Base-by-base conservation (phyloP, 2,329 filamentous ascomycete species). In the Cytospora paraplurivora region DNA sequence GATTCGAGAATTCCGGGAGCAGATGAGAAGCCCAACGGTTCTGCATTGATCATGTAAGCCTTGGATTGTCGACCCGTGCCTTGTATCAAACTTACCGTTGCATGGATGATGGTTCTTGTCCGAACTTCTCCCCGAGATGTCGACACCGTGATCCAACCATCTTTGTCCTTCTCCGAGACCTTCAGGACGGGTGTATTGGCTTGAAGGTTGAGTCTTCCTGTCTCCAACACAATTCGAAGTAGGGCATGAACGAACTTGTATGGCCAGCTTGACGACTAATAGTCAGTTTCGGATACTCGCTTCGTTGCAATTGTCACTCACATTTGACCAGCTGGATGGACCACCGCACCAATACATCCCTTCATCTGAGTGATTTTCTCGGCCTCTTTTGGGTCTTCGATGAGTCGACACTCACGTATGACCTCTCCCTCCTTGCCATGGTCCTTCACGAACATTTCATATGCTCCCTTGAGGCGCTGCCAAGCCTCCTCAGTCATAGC, bases 351-450 rank as follows among this genome's bases (percentile, higher is more conserved):
- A 0, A 71, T 53, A 37, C 69, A 63, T 2, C 70, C 71, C 59
- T 72, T 73, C 68, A 74, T 74, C 56, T 74, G 72, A 1, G 72
- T 68, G 41, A 73, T 71, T 2, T 68, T 66, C 62, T 74, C 69
- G 11, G 72, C 72, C 55, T 69, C 69, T 4, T 55, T 27, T 0
- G 70, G 37, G 32, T 72, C 67, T 59, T 69, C 65, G 11, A 68
- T 60, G 13, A 68, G 37, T 6, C 67, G 49, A 62, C 68, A 70
- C 0, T 67, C 65, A 44, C 68, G 67, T 34, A 74, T 67, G 10
- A 74, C 63, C n/a, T 72, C 70, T 35, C 71, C 67, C 34, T 72
- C 68, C 15, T 67, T 67, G 32, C 72, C 72, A 44, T 71, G 68
- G 19, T 74, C 72, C 5, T 57, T 68, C 33, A 67, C 66, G 66